Conservation (phyloP, 129 eudicot genomes). For the Calendula officinalis region DNA sequence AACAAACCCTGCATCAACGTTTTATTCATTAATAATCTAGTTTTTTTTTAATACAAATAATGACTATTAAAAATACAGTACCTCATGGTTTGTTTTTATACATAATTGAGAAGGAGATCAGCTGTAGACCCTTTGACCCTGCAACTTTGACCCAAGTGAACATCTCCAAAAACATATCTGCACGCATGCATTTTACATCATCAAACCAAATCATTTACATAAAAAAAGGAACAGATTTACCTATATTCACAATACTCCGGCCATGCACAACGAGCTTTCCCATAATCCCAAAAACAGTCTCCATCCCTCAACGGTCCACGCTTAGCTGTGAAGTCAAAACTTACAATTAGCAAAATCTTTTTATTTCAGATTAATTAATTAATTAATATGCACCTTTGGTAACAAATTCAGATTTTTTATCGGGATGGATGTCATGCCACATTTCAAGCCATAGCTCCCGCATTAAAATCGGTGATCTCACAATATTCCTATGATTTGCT, state of each 20-base stretch:
- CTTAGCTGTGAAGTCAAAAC: conserved; percentile 55
- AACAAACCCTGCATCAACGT: too few species aligned
- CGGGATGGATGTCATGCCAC: conserved; percentile 98
- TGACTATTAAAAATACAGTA: too few species aligned
- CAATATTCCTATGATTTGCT: conserved; percentile 95
- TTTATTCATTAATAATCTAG: too few species aligned
- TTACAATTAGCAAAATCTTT: conserved; percentile 4
- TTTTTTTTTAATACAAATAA: too few species aligned
- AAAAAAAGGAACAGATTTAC: conserved; percentile 40
- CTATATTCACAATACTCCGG: conserved; percentile 93
- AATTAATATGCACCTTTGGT: conserved; percentile 55
- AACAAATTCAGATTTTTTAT: conserved; percentile 74
- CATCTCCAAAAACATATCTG: conserved; percentile 89
- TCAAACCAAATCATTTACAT: too few species aligned
- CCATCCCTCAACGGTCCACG: conserved; percentile 96
- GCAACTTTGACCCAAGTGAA: conserved; percentile 95
- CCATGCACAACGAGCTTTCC: conserved; percentile 96
- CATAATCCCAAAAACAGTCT: conserved; percentile 95
- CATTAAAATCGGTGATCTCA: conserved; percentile 84
- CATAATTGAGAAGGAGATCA: conserved; percentile 60
- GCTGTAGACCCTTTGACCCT: conserved; percentile 66
- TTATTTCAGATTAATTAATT: conserved; percentile 6
- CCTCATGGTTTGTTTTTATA: conserved; percentile 48
- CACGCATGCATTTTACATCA: conserved; percentile 19
- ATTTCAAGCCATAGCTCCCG: conserved; percentile 98